phyloP scores from a whole-genome alignment of 208 protist genomes.

The Acanthamoeba culbertsoni region DNA sequence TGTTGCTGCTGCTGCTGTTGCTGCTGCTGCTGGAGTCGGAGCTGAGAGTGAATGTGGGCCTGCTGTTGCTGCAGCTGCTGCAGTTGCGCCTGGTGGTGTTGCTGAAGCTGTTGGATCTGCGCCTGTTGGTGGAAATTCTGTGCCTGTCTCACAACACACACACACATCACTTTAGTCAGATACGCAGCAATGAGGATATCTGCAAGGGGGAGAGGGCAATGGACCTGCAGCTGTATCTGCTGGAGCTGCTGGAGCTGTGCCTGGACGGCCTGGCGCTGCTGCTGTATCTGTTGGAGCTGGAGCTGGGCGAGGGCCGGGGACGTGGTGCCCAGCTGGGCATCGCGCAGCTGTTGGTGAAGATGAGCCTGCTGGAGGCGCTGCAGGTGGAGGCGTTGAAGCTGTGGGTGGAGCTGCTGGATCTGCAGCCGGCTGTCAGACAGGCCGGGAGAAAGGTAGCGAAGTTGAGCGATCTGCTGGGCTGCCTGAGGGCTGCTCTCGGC shows the following conservation, averaged over 20 bases:
- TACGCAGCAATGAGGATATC: neutral
- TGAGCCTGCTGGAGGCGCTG: neutral
- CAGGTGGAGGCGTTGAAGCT: neutral
- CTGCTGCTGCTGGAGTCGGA: neutral
- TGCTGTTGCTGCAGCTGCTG: conserved; percentile 26
- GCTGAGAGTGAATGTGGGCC: neutral
- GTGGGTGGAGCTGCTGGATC: neutral
- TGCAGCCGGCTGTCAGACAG: neutral
- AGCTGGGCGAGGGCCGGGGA: neutral
- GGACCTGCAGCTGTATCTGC: neutral
- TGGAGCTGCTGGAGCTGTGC: neutral
- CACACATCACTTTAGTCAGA: too few relatives aligned
- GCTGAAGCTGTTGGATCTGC: neutral
- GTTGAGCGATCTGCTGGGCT: neutral
- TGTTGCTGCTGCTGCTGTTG: neutral
- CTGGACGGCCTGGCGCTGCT: neutral
- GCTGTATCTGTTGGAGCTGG: neutral
- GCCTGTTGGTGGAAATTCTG: too few relatives aligned
- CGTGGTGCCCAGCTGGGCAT: neutral
- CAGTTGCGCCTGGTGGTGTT: neutral
- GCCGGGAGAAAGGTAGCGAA: neutral
- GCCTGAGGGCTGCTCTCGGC: neutral
- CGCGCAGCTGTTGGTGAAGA: neutral
- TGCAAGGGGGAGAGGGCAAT: neutral
- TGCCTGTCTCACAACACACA: neutral